Percentiles rank a stretch among this genome's conserved stretches.
Conservation (phyloP, 306 rosid genomes). For the Sechiopsis laciniata region DNA sequence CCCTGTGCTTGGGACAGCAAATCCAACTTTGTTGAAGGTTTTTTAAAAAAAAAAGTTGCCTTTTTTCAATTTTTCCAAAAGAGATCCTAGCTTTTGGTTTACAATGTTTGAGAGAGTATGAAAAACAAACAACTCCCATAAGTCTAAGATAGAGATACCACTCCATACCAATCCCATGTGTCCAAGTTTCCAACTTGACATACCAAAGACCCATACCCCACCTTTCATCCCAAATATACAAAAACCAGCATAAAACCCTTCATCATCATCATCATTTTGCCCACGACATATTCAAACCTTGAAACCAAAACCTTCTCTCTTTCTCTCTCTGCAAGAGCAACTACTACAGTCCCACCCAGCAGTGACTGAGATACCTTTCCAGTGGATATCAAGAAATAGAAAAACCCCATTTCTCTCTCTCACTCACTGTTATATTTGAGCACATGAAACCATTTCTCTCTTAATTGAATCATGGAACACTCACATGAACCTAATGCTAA, state of each 20-base stretch:
- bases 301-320: slow-evolving; percentile 33
- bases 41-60: neutral
- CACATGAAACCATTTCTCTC: slow-evolving; percentile 26
- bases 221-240: slow-evolving; percentile 19
- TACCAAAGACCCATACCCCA: slow-evolving; percentile 15
- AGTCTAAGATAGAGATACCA: neutral
- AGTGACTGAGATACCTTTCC: slow-evolving; percentile 31
- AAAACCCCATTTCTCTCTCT: slow-evolving; percentile 11
- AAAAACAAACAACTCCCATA: slow-evolving; percentile 11
- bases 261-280: slow-evolving; percentile 17
- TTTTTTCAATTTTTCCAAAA: neutral
- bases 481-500: slow-evolving; percentile 56
- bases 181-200: slow-evolving; percentile 18
- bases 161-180: neutral
- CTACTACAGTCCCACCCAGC: slow-evolving; percentile 23
- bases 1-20: neutral
- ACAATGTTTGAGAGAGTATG: neutral
- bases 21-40: neutral
- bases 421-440: slow-evolving; percentile 14
- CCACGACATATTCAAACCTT: slow-evolving; percentile 39
- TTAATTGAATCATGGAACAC: slow-evolving; percentile 57
- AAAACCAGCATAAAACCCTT: slow-evolving; percentile 24
- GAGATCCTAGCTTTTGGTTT: neutral
- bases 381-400: slow-evolving; percentile 16
- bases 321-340: slow-evolving; percentile 19